Evolutionary conservation across 306 rosid species (phyloP).

Genomic region (Acmispon strigosus): DNA sequence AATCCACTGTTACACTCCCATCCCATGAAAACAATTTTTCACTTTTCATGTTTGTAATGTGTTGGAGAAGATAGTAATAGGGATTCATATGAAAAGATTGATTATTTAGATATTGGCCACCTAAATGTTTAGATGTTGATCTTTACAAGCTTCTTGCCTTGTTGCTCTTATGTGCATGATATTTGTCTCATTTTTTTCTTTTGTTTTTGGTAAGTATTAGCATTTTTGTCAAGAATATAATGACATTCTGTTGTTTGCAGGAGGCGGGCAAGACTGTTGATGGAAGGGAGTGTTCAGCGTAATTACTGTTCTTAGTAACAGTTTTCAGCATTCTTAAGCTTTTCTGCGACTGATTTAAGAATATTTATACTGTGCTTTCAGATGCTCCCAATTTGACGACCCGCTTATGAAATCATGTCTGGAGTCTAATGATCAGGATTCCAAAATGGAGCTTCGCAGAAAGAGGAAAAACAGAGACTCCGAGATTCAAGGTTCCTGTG

Average conservation of each 20-base stretch:
- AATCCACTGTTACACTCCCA: not conserved
- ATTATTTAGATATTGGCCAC: not conserved
- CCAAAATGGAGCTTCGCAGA: conserved; percentile 26
- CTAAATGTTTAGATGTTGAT: not conserved
- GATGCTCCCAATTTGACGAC: conserved; percentile 50
- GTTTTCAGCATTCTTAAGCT: conserved; percentile 1
- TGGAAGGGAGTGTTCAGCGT: conserved; percentile 56
- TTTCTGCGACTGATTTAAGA: conserved; percentile 9
- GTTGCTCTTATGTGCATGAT: not conserved
- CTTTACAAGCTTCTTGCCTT: not conserved
- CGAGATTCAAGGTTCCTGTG: conserved; percentile 26
- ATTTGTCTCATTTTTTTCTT: conserved; percentile 2
- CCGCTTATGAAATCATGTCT: conserved; percentile 34
- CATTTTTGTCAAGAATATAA: conserved; percentile 2
- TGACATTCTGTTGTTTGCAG: conserved; percentile 33
- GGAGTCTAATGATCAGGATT: conserved; percentile 23
- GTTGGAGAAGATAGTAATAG: not conserved
- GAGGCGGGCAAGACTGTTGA: conserved; percentile 37
- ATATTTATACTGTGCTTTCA: conserved; percentile 31
- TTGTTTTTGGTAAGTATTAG: not conserved
- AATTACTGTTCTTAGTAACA: conserved; percentile 20
- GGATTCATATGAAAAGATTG: not conserved
- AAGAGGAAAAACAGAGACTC: conserved; percentile 38
- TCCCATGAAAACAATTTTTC: not conserved
- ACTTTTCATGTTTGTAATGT: not conserved